Evolutionary conservation across 768 basidiomycete genomes (phyloP).

Genomic region (Porpolomopsis calyptriformis): DNA sequence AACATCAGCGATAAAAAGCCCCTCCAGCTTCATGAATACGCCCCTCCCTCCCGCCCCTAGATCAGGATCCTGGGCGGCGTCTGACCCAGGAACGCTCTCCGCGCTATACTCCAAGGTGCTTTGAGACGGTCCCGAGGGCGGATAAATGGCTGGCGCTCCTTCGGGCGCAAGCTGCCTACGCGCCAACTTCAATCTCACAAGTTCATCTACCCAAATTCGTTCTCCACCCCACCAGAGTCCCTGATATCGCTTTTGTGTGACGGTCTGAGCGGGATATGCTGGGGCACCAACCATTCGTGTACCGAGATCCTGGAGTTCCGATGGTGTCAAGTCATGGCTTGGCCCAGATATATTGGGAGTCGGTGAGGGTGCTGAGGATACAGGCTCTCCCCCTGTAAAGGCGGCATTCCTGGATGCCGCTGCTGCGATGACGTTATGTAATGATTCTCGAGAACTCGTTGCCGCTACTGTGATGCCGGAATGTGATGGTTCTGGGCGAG

Average conservation of each 20-base stretch:
- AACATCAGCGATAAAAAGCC: conserved; percentile 53
- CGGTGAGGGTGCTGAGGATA: conserved; percentile 4
- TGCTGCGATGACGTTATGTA: conserved; percentile 36
- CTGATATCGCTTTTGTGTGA: conserved; percentile 54
- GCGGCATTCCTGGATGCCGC: conserved; percentile 34
- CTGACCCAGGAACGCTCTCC: conserved; percentile 7
- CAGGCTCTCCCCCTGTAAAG: conserved; percentile 1
- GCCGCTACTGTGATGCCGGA: too few species aligned
- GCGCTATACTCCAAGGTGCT: conserved; percentile 16
- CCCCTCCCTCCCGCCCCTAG: conserved; percentile 52
- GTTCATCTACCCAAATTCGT: conserved; percentile 78
- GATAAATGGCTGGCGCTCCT: conserved; percentile 47
- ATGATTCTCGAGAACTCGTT: too few species aligned
- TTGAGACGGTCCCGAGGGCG: conserved; percentile 53
- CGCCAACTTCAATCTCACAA: conserved; percentile 67
- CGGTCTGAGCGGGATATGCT: conserved; percentile 16
- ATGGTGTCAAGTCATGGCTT: conserved; percentile 12
- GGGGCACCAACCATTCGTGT: conserved; percentile 17
- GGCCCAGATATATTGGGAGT: conserved; percentile 11
- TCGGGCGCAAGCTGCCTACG: conserved; percentile 56
- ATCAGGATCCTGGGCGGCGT: conserved; percentile 16
- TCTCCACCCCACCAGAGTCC: conserved; percentile 88
- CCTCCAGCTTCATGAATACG: conserved; percentile 62
- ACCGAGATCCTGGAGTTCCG: conserved; percentile 16
- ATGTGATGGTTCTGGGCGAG: conserved; percentile 12